phyloP scores from a whole-genome alignment of 768 basidiomycete genomes.

The Lepiota venenata region DNA sequence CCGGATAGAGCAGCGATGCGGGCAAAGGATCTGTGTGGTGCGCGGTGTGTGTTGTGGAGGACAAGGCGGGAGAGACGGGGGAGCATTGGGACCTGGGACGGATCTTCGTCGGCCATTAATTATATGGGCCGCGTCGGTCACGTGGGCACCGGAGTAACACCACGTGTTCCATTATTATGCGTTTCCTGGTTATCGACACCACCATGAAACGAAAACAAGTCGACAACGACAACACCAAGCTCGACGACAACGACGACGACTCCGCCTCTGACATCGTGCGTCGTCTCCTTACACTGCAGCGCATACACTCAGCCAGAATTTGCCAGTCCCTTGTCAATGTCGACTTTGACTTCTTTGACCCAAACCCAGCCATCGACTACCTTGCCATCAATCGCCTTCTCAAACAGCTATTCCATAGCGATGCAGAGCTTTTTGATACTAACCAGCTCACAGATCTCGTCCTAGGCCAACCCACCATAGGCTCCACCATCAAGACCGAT shows the following conservation, averaged over 20 bases:
- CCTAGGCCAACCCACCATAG: slow-evolving; percentile 67
- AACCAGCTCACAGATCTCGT: slow-evolving; percentile 80
- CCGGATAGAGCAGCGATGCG: slow-evolving; percentile 3
- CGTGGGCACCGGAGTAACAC: neutral
- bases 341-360: slow-evolving; percentile 93
- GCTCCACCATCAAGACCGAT: slow-evolving; percentile 92
- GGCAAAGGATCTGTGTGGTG: slow-evolving; percentile 3
- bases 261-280: slow-evolving; percentile 33
- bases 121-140: slow-evolving; percentile 8
- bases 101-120: slow-evolving; percentile 4
- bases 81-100: slow-evolving; percentile 8
- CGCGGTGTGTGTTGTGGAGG: neutral
- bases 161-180: neutral
- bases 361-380: slow-evolving; percentile 79
- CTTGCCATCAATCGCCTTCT: slow-evolving; percentile 79
- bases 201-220: slow-evolving; percentile 46
- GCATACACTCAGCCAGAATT: slow-evolving; percentile 39
- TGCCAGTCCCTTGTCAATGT: slow-evolving; percentile 61
- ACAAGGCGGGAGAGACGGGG: slow-evolving; percentile 9
- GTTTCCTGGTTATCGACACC: slow-evolving; percentile 4
- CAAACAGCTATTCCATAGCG: slow-evolving; percentile 65
- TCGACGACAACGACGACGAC: slow-evolving; percentile 23
- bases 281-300: neutral
- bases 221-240: slow-evolving; percentile 30
- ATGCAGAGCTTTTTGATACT: slow-evolving; percentile 69